Percentiles rank a stretch among this genome's conserved stretches.
These are phyloP conservation scores for Collybia sp. DNA, from an alignment of 768 basidiomycete genomes.

Conservation along the genomic window DNA sequence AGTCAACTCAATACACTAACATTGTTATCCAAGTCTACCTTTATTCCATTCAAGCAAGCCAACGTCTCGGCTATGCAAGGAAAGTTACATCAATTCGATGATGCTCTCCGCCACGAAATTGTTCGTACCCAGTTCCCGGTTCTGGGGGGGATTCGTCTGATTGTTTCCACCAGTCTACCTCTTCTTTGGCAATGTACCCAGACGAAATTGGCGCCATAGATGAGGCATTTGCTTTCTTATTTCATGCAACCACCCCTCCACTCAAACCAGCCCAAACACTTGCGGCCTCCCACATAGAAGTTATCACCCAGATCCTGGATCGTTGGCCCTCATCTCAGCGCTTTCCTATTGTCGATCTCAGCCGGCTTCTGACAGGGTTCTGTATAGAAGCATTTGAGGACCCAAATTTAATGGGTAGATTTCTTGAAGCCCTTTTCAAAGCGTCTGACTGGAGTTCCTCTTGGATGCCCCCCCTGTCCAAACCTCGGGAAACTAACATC, in stretches of 20 bases:
- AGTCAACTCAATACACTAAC: not conserved
- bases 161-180: slow-evolving; percentile 50
- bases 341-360: slow-evolving; percentile 84
- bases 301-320: slow-evolving; percentile 57
- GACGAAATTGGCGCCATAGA: slow-evolving; percentile 55
- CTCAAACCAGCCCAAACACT: slow-evolving; percentile 27
- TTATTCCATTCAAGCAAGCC: slow-evolving; percentile 82
- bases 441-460: slow-evolving; percentile 63
- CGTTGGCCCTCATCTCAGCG: slow-evolving; percentile 72
- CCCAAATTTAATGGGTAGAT: slow-evolving; percentile 38
- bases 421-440: slow-evolving; percentile 59
- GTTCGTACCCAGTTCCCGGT: slow-evolving; percentile 34
- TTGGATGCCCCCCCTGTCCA: slow-evolving; percentile 53
- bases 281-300: slow-evolving; percentile 50
- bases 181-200: slow-evolving; percentile 64
- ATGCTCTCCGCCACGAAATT: slow-evolving; percentile 59
- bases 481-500: slow-evolving; percentile 80
- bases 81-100: slow-evolving; percentile 75
- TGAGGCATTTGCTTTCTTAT: slow-evolving; percentile 59
- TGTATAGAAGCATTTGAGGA: slow-evolving; percentile 47
- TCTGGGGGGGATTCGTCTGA: not conserved
- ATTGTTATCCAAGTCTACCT: slow-evolving; percentile 39
- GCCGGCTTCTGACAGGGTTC: slow-evolving; percentile 68
- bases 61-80: slow-evolving; percentile 72
- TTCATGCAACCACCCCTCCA: slow-evolving; percentile 35